Evolutionary conservation across 78 protist genomes (phyloP).

Genomic region (Dictyostelium intermedium): DNA sequence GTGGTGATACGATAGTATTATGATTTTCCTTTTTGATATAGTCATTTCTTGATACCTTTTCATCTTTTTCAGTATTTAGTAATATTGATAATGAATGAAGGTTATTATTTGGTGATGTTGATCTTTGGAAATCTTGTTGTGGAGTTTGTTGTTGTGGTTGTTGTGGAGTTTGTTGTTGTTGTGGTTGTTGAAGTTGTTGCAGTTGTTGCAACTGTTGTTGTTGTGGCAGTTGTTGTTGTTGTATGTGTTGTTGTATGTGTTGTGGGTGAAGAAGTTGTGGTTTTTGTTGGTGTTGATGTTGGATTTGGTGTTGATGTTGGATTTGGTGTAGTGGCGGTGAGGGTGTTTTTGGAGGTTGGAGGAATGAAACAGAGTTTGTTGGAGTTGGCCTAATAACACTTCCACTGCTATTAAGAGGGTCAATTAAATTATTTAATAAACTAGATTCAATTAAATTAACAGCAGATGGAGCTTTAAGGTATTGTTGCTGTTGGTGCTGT

Average conservation of each 20-base stretch:
- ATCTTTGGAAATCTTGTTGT: background rate
- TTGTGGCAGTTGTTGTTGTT: background rate
- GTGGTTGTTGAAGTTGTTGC: background rate
- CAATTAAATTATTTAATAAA: background rate
- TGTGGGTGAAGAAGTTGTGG: background rate
- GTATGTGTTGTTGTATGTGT: background rate
- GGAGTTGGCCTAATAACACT: background rate
- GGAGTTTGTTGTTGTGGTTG: background rate
- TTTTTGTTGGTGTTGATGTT: background rate
- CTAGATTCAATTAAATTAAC: background rate
- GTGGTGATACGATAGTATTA: background rate
- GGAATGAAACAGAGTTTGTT: background rate
- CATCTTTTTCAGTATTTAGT: conserved; percentile 18
- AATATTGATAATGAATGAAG: background rate
- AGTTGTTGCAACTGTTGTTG: background rate
- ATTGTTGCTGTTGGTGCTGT: background rate
- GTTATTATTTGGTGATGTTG: background rate
- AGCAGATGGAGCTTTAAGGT: background rate
- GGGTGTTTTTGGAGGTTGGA: background rate
- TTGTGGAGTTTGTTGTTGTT: background rate
- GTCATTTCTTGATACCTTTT: conserved; percentile 16
- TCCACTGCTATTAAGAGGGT: background rate
- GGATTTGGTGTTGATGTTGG: background rate
- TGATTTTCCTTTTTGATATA: background rate
- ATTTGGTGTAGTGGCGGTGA: background rate